phyloP scores from a whole-genome alignment of 2,329 filamentous ascomycete genomes.

The Colletotrichum agaves region DNA sequence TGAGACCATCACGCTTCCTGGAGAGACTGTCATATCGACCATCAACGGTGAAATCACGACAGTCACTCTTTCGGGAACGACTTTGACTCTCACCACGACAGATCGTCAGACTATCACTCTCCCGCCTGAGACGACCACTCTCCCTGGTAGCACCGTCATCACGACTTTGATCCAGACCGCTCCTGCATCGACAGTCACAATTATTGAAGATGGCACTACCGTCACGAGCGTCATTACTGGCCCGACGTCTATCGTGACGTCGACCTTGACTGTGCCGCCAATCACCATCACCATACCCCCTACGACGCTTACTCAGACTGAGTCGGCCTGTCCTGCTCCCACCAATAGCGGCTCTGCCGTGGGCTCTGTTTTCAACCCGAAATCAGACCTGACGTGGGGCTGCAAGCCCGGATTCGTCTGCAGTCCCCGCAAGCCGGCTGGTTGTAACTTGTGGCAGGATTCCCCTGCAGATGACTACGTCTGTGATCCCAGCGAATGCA shows the following conservation, averaged over 20 bases:
- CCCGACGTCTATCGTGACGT: slow-evolving; percentile 39
- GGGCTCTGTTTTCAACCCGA: slow-evolving; percentile 44
- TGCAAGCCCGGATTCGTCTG: slow-evolving; percentile 65
- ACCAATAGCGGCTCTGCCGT: slow-evolving; percentile 46
- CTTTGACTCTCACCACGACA: slow-evolving; percentile 25
- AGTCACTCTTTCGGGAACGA: slow-evolving; percentile 26
- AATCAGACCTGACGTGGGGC: slow-evolving; percentile 62
- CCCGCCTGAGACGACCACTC: slow-evolving; percentile 39
- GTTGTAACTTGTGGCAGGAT: slow-evolving; percentile 63
- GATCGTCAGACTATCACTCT: slow-evolving; percentile 33
- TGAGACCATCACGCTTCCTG: slow-evolving; percentile 35
- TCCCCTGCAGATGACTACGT: slow-evolving; percentile 58
- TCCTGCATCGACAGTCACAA: slow-evolving; percentile 45
- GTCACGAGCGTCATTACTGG: slow-evolving; percentile 43
- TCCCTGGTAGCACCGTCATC: slow-evolving; percentile 45
- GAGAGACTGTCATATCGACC: slow-evolving; percentile 43
- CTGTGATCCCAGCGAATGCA: slow-evolving; percentile 58
- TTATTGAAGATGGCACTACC: slow-evolving; percentile 45
- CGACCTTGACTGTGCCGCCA: slow-evolving; percentile 41
- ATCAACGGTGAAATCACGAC: slow-evolving; percentile 41
- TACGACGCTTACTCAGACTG: slow-evolving; percentile 44
- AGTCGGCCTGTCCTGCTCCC: slow-evolving; percentile 55
- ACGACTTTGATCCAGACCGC: slow-evolving; percentile 46
- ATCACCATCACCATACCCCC: slow-evolving; percentile 45
- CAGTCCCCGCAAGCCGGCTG: slow-evolving; percentile 58